Base-by-base conservation (phyloP, 2,329 filamentous ascomycete genomes). In the Parastagonospora nodorum region DNA sequence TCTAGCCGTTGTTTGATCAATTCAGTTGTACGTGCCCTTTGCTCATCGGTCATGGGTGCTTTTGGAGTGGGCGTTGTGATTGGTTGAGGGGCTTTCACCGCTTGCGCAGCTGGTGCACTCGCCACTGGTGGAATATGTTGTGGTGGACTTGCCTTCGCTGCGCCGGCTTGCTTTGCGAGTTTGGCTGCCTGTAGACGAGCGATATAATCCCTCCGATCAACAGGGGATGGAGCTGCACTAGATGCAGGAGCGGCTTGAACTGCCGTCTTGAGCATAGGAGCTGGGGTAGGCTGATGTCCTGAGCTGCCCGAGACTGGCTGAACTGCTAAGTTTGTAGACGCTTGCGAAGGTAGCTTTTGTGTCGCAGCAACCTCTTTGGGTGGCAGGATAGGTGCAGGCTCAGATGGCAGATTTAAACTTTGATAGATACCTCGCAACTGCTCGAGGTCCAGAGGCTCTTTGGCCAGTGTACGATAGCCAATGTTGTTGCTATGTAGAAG, bases 1-100 rank as follows among this genome's bases (percentile, higher is more conserved):
- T 91, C 89, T 66, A 96, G 87, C 60, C 90, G 91, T 67, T 90
- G 84, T 57, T 90, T 85, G 40, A 92, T 80, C 29, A 92, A 75
- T 51, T 90, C 89, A 53, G 89, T 96, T 58, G 91, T 84, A 66
- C 87, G 84, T 29, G 78, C 77, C 58, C 77, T 83, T 63, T 75
- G 72, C 36, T 76, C 77, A 5, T 69, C 67, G 2, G 63, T 66
- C 10, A 60, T 52, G 11, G 41, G 64, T 48, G 53, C 55, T 53
- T 57, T 55, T 6, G 48, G 40, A 15, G 51, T 42, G 12, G 56
- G 49, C n/a, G 58, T 59, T n/a, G 45, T 45, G 7, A 41, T 41
- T 35, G 55, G 44, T 16, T 65, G 60, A 11, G 57, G 56, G 4
- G 60, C 51, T 28, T 46, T 51, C 11, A 42, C 45, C 9, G 53